phyloP scores from a whole-genome alignment of 1,284 basidiomycete species.

The Sparassis latifolia region DNA sequence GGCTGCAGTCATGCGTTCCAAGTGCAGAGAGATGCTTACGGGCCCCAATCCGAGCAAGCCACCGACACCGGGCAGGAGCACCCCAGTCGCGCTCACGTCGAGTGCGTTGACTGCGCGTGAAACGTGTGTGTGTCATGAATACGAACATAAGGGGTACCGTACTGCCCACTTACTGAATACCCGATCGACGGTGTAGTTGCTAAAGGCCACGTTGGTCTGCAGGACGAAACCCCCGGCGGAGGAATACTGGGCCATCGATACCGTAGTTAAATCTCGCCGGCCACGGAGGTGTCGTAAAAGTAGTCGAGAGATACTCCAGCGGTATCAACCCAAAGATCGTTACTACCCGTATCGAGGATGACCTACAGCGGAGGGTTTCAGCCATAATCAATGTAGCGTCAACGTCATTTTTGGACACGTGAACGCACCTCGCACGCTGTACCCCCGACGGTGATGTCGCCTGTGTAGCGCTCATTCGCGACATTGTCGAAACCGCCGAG shows the following conservation, averaged over 20 bases:
- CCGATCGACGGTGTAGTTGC: constrained; percentile 2
- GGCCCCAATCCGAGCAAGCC: constrained; percentile 4
- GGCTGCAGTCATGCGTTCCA: too few relatives aligned
- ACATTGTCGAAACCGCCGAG: constrained; percentile 1
- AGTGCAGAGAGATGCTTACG: neutral
- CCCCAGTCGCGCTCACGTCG: neutral
- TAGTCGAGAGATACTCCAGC: neutral
- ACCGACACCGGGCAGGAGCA: neutral
- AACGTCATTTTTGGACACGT: neutral
- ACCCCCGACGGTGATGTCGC: constrained; percentile 1
- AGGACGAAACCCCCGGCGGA: constrained; percentile 1
- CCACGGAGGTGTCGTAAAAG: constrained; percentile 1
- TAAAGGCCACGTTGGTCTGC: constrained; percentile 1
- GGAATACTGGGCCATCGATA: neutral
- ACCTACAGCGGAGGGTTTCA: neutral
- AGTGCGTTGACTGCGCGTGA: neutral
- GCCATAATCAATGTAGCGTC: too few relatives aligned
- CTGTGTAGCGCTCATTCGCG: constrained; percentile 2
- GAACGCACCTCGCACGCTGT: constrained; percentile 1
- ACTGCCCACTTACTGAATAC: constrained; percentile 1
- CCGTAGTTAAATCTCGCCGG: constrained; percentile 2
- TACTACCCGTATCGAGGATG: constrained; percentile 7
- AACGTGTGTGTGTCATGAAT: neutral
- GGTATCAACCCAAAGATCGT: constrained; percentile 4
- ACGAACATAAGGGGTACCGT: too few relatives aligned